Evolutionary conservation across 768 basidiomycete species (phyloP), one percentile per base, ranked within the genome.

Genomic region (Phaeotremella skinneri): DNA sequence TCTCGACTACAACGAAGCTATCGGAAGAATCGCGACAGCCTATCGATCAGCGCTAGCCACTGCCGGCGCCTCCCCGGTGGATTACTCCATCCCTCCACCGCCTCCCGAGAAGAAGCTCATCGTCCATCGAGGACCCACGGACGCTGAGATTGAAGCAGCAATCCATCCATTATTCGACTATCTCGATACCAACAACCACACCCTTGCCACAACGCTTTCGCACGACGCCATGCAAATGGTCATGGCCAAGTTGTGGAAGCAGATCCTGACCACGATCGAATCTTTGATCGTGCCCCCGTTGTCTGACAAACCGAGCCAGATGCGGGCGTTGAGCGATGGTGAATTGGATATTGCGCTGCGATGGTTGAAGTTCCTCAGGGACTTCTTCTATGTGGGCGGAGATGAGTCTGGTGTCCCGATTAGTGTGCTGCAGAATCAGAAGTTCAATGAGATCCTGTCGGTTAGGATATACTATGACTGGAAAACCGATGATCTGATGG

Each of bases 301-400:
- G 56, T 89, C 88, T 4, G 90, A 94, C 60, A 79, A 83, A 17
- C 81, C 87, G 9, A 91, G 91, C 43, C 89, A 91, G 54, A 87
- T 98, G 90, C 88, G 89, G 66, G 87, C 92, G 1, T 76, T 99
- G 72, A 86, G 83, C 26, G 96, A 98, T 70, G 93, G 94, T 78
- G 96, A 97, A 79, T 89, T 98, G 34, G 96, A 98, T 74, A 87
- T 97, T 59, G 94, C 93, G n/a, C 91, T 97, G 80, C 94, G 92
- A 75, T 97, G 96, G 77, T 76, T 98, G 54, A 93, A 92, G 90
- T 97, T 97, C 81, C 71, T 99, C 74, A 81, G 87, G 56, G 90
- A 96, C 74, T 99, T 91, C 80, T 97, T 97, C 81, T 86, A 96
- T 73, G 91, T 90, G 2, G 87, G 85, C 14, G 94, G 94, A 9